phyloP scores from a whole-genome alignment of 108 stramenopile species.

The Cyclotella cryptica region DNA sequence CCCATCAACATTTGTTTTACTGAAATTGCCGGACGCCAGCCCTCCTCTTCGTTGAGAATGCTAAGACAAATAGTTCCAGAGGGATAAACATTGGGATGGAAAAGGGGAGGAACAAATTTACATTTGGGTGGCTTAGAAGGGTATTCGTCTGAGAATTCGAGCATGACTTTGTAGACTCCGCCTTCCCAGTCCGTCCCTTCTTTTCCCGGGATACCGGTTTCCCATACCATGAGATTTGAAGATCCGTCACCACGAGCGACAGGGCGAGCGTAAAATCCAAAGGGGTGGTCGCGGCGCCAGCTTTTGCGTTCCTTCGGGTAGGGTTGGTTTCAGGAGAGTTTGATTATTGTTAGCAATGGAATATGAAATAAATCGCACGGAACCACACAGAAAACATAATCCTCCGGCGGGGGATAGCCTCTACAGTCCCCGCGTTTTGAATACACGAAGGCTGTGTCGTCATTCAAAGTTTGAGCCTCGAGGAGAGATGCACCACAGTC shows the following conservation, averaged over 20 bases:
- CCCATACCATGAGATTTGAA: conserved; percentile 95
- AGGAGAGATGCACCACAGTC: too few species aligned
- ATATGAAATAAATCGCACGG: background rate
- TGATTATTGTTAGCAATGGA: background rate
- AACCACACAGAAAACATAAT: background rate
- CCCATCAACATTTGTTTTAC: conserved; percentile 97
- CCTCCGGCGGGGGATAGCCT: too few species aligned
- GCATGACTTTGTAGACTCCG: conserved; percentile 95
- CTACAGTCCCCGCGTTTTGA: too few species aligned
- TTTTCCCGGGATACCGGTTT: conserved; percentile 95
- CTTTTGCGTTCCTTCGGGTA: conserved; percentile 90
- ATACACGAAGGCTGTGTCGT: too few species aligned
- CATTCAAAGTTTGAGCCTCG: too few species aligned
- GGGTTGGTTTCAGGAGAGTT: background rate
- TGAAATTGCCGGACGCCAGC: conserved; percentile 98
- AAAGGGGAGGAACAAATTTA: conserved; percentile 90
- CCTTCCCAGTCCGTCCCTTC: conserved; percentile 95
- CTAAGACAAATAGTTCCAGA: conserved; percentile 97
- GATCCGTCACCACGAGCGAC: conserved; percentile 87
- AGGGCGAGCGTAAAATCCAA: conserved; percentile 97
- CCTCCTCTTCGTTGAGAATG: conserved; percentile 98
- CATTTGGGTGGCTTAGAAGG: conserved; percentile 98
- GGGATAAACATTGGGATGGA: conserved; percentile 86
- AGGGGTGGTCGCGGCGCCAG: conserved; percentile 95
- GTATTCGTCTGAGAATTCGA: conserved; percentile 98